Conservation (phyloP, 2,329 filamentous ascomycete species). For the Paramyrothecium sp. region DNA sequence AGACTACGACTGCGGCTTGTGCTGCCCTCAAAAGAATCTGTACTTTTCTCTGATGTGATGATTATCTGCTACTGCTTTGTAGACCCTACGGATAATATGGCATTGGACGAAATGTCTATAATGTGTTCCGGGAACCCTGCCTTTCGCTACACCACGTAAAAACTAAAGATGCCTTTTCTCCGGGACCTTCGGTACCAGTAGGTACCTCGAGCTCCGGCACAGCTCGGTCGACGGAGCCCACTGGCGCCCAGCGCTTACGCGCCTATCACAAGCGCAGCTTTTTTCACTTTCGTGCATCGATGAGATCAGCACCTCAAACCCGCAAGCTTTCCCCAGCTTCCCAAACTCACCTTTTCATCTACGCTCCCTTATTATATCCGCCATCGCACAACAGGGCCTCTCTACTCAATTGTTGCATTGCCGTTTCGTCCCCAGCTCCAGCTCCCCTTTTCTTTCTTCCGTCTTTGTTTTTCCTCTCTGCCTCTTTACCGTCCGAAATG, state of each 20-base stretch:
- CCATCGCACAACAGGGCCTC: constrained; percentile 11
- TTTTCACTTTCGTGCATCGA: neutral
- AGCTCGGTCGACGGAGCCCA: neutral
- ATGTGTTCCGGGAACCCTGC: too few relatives aligned
- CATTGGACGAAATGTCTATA: too few relatives aligned
- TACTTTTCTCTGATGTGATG: too few relatives aligned
- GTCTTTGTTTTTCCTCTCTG: too few relatives aligned
- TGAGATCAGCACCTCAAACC: neutral
- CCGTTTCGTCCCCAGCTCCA: constrained; percentile 1
- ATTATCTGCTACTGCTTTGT: too few relatives aligned
- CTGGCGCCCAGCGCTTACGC: neutral
- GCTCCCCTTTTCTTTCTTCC: neutral
- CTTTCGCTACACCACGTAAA: too few relatives aligned
- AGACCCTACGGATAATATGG: too few relatives aligned
- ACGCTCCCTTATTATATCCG: constrained; percentile 12
- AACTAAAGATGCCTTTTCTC: too few relatives aligned
- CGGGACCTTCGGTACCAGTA: too few relatives aligned
- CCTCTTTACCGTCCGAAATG: constrained; percentile 14
- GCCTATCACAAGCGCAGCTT: neutral
- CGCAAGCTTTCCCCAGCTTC: neutral
- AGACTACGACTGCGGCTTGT: too few relatives aligned
- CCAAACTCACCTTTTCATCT: constrained; percentile 13
- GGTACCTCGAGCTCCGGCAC: too few relatives aligned
- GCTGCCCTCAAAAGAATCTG: too few relatives aligned
- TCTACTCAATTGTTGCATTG: constrained; percentile 13